A percentile compares a stretch with the other conserved stretches of the same genome.
These are phyloP conservation scores for Wickerhamiella alocasiicola DNA, from an alignment of 805 yeast genomes.

Conservation along the genomic window DNA sequence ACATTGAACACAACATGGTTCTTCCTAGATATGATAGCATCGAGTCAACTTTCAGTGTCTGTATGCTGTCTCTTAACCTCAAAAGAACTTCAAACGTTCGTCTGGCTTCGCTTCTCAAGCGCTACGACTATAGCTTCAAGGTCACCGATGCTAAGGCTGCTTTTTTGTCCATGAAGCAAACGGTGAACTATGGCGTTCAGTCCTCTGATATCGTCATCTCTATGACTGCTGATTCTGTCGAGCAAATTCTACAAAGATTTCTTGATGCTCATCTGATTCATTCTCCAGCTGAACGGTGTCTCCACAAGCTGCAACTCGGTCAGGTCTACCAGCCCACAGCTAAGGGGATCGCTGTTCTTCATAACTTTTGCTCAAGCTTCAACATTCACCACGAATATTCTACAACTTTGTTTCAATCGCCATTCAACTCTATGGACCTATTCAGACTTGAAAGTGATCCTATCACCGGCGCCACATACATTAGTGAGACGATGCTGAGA, in stretches of 20 bases:
- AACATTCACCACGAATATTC: constrained; percentile 30
- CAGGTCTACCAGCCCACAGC: constrained; percentile 67
- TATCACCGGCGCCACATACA: constrained; percentile 41
- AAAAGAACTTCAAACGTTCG: not conserved
- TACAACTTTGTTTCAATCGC: constrained; percentile 33
- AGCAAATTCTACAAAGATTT: not conserved
- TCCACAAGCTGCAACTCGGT: not conserved
- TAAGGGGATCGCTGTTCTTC: constrained; percentile 67
- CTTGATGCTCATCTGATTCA: constrained; percentile 5
- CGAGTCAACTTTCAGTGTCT: constrained; percentile 5
- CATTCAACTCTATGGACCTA: constrained; percentile 59
- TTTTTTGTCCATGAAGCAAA: not conserved
- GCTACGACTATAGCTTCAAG: not conserved
- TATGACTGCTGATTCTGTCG: not conserved
- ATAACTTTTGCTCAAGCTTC: constrained; percentile 49
- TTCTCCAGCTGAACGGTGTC: constrained; percentile 1
- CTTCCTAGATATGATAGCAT: too few relatives aligned
- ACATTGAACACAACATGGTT: too few relatives aligned
- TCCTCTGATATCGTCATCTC: not conserved
- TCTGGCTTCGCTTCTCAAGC: not conserved
- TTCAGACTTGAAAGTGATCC: constrained; percentile 54
- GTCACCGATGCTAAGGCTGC: not conserved
- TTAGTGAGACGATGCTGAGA: constrained; percentile 49
- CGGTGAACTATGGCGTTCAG: not conserved
- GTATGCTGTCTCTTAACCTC: constrained; percentile 3